phyloP scores from a whole-genome alignment of 2,329 filamentous ascomycete genomes.

The Stemphylium vesicarium region DNA sequence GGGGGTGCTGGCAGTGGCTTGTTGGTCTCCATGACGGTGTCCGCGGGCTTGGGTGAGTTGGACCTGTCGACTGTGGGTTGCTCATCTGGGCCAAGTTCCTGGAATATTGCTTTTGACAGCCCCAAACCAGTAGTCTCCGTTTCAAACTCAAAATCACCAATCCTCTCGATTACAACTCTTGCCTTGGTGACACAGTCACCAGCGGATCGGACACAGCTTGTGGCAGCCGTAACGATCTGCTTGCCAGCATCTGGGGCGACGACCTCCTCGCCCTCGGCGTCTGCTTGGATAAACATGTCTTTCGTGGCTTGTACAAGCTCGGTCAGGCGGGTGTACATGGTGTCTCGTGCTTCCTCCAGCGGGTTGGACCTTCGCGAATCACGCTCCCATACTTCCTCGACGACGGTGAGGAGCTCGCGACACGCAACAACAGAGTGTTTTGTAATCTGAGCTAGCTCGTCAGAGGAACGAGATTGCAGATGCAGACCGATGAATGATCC shows the following conservation, averaged over 20 bases:
- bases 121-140: slow-evolving; percentile 46
- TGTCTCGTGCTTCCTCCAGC: slow-evolving; percentile 71
- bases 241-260: slow-evolving; percentile 82
- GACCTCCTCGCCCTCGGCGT: slow-evolving; percentile 73
- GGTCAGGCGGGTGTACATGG: slow-evolving; percentile 80
- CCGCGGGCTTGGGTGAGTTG: slow-evolving; percentile 18
- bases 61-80: slow-evolving; percentile 17
- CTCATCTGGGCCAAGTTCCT: slow-evolving; percentile 30
- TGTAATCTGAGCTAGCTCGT: slow-evolving; percentile 81
- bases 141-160: slow-evolving; percentile 85
- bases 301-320: slow-evolving; percentile 81
- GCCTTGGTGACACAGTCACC: slow-evolving; percentile 91
- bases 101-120: slow-evolving; percentile 51
- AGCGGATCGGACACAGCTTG: slow-evolving; percentile 84
- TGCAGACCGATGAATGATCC: slow-evolving; percentile 94
- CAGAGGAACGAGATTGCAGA: slow-evolving; percentile 87
- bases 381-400: slow-evolving; percentile 82
- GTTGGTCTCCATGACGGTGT: slow-evolving; percentile 36
- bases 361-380: slow-evolving; percentile 71
- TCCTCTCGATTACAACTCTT: slow-evolving; percentile 81
- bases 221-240: slow-evolving; percentile 77
- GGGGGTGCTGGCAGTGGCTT: slow-evolving; percentile 49
- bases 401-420: slow-evolving; percentile 75
- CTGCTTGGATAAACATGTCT: slow-evolving; percentile 74
- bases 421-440: slow-evolving; percentile 84